Conservation (phyloP, 352 stramenopile species). For the Plasmopara viticola region DNA sequence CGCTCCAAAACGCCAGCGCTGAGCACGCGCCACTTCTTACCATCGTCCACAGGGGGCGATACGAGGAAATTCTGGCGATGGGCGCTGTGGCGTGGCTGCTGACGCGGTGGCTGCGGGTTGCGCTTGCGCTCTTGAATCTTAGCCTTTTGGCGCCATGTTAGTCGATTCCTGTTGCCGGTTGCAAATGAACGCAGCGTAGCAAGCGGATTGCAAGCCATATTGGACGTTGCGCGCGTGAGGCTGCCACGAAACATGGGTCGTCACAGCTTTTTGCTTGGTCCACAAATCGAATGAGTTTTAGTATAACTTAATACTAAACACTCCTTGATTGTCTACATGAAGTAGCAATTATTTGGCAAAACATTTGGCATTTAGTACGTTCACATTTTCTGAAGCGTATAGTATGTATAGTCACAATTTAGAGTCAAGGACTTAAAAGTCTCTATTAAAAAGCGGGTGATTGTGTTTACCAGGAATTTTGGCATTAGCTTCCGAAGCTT, state of each 20-base stretch:
- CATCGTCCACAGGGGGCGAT: constrained; percentile 46
- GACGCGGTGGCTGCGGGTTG: constrained; percentile 34
- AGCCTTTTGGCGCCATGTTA: constrained; percentile 70
- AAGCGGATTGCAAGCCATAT: background rate
- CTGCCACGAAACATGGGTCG: constrained; percentile 45
- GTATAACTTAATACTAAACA: too few species aligned
- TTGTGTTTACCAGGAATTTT: constrained; percentile 55
- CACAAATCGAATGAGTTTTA: background rate
- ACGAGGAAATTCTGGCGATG: constrained; percentile 56
- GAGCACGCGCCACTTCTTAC: constrained; percentile 76
- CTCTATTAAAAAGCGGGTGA: constrained; percentile 73
- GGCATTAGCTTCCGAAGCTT: constrained; percentile 47
- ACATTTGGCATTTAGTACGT: too few species aligned
- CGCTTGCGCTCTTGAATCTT: constrained; percentile 43
- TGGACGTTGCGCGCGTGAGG: constrained; percentile 18
- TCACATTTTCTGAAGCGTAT: too few species aligned
- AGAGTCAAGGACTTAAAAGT: constrained; percentile 16
- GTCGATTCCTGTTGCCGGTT: constrained; percentile 32
- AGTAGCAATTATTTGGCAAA: too few species aligned
- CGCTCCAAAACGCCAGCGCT: constrained; percentile 71
- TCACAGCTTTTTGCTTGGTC: background rate
- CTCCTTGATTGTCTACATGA: too few species aligned
- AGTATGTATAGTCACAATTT: too few species aligned
- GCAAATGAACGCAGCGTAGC: constrained; percentile 39
- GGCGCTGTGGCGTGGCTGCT: constrained; percentile 42